Conservation (phyloP, 345 rosid genomes). For the Eucalyptus camaldulensis region DNA sequence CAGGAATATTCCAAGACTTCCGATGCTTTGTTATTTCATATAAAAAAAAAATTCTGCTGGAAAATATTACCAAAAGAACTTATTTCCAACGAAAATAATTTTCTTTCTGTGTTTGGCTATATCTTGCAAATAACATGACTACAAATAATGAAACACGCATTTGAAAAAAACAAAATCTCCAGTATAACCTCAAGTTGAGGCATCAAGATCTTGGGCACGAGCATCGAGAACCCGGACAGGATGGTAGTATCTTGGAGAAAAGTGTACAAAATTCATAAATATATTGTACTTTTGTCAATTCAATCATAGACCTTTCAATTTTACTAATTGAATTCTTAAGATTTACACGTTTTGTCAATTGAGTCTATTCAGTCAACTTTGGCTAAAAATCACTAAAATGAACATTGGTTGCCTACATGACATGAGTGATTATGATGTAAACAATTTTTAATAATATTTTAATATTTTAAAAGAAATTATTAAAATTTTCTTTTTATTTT, state of each 20-base stretch:
- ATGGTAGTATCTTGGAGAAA: neutral
- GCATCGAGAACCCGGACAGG: fast-evolving
- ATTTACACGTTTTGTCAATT: no score
- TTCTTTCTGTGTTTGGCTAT: neutral
- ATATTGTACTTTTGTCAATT: no score
- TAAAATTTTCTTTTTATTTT: fast-evolving
- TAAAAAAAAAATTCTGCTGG: neutral
- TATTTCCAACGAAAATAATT: neutral
- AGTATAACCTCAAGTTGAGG: neutral
- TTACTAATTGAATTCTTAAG: no score
- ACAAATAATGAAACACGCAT: neutral
- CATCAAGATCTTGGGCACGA: neutral
- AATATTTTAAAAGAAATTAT: no score
- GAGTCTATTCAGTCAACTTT: no score
- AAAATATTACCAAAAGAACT: neutral
- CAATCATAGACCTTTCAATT: no score
- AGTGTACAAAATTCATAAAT: no score
- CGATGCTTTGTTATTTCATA: neutral
- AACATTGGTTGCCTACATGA: no score
- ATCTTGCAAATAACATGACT: neutral
- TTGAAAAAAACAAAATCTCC: neutral
- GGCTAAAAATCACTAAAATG: no score
- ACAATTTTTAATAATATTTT: no score
- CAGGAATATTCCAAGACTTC: neutral
- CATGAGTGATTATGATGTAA: no score